Percentiles rank a stretch among this genome's conserved stretches.
These are phyloP conservation scores for Posidonia australis DNA, from an alignment of 106 monocot genomes.

Conservation along the genomic window DNA sequence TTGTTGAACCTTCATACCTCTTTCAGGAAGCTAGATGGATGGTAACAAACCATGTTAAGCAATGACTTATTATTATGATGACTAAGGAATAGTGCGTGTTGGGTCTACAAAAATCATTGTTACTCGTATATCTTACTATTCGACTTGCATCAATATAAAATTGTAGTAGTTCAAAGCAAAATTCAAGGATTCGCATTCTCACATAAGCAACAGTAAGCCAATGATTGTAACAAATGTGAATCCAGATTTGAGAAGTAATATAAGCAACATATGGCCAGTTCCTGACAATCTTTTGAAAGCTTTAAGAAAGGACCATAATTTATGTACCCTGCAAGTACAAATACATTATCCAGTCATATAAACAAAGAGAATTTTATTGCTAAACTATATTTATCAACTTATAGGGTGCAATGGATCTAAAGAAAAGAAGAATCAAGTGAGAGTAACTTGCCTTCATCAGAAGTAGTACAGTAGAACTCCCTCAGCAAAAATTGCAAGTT, in stretches of 20 bases:
- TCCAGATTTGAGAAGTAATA: slow-evolving; percentile 66
- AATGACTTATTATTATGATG: too few species aligned
- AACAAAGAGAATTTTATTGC: not conserved
- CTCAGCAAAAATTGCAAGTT: slow-evolving; percentile 23
- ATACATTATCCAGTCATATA: not conserved
- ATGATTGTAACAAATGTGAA: slow-evolving; percentile 39
- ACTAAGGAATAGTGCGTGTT: too few species aligned
- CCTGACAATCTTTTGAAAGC: slow-evolving; percentile 66
- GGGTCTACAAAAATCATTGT: not conserved
- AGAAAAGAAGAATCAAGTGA: not conserved
- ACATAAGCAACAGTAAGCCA: slow-evolving; percentile 66
- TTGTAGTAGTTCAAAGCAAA: not conserved
- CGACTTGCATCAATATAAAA: not conserved
- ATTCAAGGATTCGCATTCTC: slow-evolving; percentile 12
- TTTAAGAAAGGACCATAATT: slow-evolving; percentile 53
- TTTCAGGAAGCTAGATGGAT: too few species aligned
- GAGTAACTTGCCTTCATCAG: slow-evolving; percentile 21
- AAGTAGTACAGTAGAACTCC: slow-evolving; percentile 33
- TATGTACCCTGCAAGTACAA: slow-evolving; percentile 31
- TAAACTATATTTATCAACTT: too few species aligned
- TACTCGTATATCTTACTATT: not conserved
- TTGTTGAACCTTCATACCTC: too few species aligned
- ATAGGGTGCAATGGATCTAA: not conserved
- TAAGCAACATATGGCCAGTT: slow-evolving; percentile 51
- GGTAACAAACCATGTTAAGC: too few species aligned